Evolutionary conservation across 2,329 filamentous ascomycete species (phyloP).

Genomic region (Colletotrichum higginsianum): DNA sequence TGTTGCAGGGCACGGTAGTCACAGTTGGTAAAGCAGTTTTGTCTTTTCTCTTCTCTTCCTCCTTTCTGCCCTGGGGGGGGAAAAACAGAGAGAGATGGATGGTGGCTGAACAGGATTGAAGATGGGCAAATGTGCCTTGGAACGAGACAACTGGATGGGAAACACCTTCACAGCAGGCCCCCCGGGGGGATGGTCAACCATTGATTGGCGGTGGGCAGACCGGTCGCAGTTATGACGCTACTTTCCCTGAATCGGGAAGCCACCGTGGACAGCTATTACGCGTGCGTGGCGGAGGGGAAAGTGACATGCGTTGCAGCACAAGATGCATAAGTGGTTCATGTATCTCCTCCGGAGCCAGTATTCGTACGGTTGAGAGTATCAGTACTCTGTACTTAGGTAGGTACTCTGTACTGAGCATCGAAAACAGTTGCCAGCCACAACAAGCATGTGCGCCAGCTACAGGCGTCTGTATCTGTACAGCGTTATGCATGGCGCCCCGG

Average conservation of each 20-base stretch:
- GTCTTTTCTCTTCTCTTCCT: conserved; percentile 3
- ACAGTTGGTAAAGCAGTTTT: neutral
- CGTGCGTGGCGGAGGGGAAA: conserved; percentile 15
- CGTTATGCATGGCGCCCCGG: neutral
- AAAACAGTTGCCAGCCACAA: conserved; percentile 1
- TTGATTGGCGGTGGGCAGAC: conserved; percentile 35
- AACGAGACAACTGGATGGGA: conserved; percentile 19
- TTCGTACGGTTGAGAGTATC: no score
- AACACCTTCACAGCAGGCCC: conserved; percentile 4
- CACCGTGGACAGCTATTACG: conserved; percentile 1
- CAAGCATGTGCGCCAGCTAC: neutral
- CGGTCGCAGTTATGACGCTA: conserved; percentile 40
- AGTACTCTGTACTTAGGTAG: no score
- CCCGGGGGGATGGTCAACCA: conserved; percentile 24
- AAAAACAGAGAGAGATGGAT: conserved; percentile 9
- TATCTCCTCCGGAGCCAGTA: neutral
- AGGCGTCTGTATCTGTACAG: neutral
- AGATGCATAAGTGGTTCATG: neutral
- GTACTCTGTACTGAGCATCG: neutral
- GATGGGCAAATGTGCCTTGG: conserved; percentile 19
- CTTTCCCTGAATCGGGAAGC: conserved; percentile 36
- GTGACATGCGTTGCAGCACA: neutral
- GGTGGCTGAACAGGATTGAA: conserved; percentile 8
- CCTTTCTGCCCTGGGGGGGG: conserved; percentile 25
- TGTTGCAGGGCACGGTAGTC: neutral